Base-by-base conservation (phyloP, 768 basidiomycete genomes). In the Flagelloscypha sp. region DNA sequence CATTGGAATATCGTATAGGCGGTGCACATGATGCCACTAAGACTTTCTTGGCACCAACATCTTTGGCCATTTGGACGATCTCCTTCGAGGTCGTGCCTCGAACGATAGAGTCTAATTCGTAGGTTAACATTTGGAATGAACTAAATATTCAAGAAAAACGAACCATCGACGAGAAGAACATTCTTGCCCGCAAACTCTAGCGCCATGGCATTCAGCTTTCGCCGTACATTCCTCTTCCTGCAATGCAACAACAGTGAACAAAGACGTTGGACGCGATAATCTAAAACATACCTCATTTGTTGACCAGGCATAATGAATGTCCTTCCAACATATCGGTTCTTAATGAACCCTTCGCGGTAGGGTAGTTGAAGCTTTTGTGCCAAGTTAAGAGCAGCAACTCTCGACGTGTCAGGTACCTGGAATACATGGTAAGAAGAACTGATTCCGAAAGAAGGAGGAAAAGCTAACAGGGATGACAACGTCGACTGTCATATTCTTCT, bases 241-340 rank as follows among this genome's bases (percentile, higher is more conserved):
- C 20, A 13, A 6, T 17, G 30, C 22, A 13, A 1, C 32, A 16
- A n/a, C 19, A 45, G 9, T 43, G 27, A 18, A 36, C 19, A 17
- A 12, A 15, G 8, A 22, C 13, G 17, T 37, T 19, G 7, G 18
- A 25, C 11, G 7, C 7, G 32, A 12, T 31, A 11, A 21, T 5
- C 17, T 31, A 34, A 30, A 29, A 38, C 43, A 25, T 50, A 77
- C 87, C 92, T 76, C 79, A 89, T 84, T 57, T 88, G 84, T 55
- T 99, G 95, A 16, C 94, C 95, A 6, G 95, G 94, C 95, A 99
- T 99, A 61, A 99, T 98, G 56, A 99, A 99, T 0, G 95, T 99
- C 46, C 95, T 68, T 3, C 93, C 95, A 21, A 98, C 90, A 60
- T 99, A 99, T 22, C 95, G 79, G 57, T 99, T 99, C 68, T 99